Base-by-base conservation (phyloP, 1,139 yeast genomes). In the Kodamaea plutei region DNA sequence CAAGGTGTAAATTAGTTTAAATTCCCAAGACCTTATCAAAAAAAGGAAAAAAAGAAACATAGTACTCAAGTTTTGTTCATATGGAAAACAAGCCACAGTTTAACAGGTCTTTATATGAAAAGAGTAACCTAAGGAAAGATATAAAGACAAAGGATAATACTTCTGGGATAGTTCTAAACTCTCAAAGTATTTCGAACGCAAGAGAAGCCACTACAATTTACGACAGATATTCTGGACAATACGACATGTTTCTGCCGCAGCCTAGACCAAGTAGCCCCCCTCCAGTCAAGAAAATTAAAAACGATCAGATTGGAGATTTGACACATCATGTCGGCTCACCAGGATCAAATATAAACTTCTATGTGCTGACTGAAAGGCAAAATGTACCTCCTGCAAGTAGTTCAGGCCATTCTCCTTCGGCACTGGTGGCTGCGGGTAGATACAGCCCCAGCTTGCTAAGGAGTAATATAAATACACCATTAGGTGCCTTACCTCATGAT, bases 211-310 rank as follows among this genome's bases (percentile, higher is more conserved):
- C 10, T 8, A 18, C n/a, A 18, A 18, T 8, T 18, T 8, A 18
- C 8, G 20, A 18, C 6, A 18, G 4, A 4, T 18, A 18, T 11
- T 13, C 8, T 11, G 5, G 14, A n/a, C 12, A 11, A 21, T 20
- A 20, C 33, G 23, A 25, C 16, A 44, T 44, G 48, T 44, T 39
- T 33, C 38, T 42, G 22, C 48, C 47, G 4, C 48, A 38, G 26
- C 46, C 38, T 7, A 19, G 44, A 15, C 43, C 47, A 7, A 10
- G 39, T 19, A 43, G 41, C 10, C 47, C 48, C 14, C 41, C 40
- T 7, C 41, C 40, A 13, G 21, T 16, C 17, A 43, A 43, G 30
- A 35, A 35, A 29, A 20, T 23, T 15, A 35, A 32, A 26, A 35
- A 28, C 25, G 36, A 35, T 12, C 26, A 8, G 14, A 11, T 28